Conservation (phyloP, 768 basidiomycete species). For the Leccinum fibrillosum region DNA sequence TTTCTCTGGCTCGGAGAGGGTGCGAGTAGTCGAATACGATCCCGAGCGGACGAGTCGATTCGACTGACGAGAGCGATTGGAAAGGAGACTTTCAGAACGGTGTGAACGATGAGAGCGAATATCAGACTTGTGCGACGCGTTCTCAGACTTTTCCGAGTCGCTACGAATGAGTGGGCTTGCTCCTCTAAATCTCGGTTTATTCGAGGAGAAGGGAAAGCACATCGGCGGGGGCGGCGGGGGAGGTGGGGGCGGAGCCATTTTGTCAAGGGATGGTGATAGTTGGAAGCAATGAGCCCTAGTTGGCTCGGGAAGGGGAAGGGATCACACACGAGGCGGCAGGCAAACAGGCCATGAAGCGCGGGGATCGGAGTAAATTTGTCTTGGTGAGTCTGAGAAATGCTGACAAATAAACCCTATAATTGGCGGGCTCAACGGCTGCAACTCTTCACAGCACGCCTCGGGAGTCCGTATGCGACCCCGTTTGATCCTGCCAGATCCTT, state of each 20-base stretch:
- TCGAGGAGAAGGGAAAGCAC: conserved; percentile 53
- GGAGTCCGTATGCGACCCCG: conserved; percentile 14
- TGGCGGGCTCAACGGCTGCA: conserved; percentile 9
- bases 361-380: conserved; percentile 25
- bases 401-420: conserved; percentile 25
- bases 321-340: conserved; percentile 32
- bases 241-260: conserved; percentile 48
- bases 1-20: conserved; percentile 41
- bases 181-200: conserved; percentile 24
- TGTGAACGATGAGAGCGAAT: conserved; percentile 27
- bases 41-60: conserved; percentile 37
- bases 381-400: conserved; percentile 12
- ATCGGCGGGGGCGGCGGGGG: conserved; percentile 51
- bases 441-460: conserved; percentile 3
- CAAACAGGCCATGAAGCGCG: conserved; percentile 17
- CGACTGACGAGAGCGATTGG: conserved; percentile 23
- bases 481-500: conserved; percentile 22
- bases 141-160: conserved; percentile 43
- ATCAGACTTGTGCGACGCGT: conserved; percentile 36
- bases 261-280: conserved; percentile 24
- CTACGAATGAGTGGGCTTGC: conserved; percentile 31
- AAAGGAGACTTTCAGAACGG: conserved; percentile 20
- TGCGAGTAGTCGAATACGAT: conserved; percentile 42
- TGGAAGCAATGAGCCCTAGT: conserved; percentile 16
- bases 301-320: conserved; percentile 12